A percentile compares a stretch with the other conserved stretches of the same genome.
phyloP scores from a whole-genome alignment of 2,329 filamentous ascomycete species.

The Coniochaeta sp. region DNA sequence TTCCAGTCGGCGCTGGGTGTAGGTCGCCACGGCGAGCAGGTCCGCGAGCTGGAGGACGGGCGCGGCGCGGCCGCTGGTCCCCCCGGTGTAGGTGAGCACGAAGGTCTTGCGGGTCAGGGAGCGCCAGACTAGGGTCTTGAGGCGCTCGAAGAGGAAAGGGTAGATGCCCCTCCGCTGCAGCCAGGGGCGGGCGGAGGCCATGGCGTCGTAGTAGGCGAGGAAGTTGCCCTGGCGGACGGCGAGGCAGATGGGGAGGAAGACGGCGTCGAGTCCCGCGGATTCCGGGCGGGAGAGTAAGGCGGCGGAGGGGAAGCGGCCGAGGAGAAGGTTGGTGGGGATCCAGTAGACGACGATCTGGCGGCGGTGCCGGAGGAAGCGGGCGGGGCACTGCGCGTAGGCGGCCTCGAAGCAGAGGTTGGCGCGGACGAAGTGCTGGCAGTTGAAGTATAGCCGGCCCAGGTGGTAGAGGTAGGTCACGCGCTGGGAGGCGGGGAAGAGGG shows the following conservation, averaged over 20 bases:
- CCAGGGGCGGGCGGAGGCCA: constrained; percentile 61
- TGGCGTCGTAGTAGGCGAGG: constrained; percentile 61
- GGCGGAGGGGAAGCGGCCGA: constrained; percentile 73
- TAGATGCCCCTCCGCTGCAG: constrained; percentile 70
- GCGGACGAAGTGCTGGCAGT: constrained; percentile 74
- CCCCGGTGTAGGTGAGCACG: constrained; percentile 62
- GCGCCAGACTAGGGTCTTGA: constrained; percentile 79
- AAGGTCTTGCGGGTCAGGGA: constrained; percentile 73
- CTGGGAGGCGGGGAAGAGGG: constrained; percentile 76
- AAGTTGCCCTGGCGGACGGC: constrained; percentile 72
- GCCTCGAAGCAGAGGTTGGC: constrained; percentile 69
- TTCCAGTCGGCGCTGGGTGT: constrained; percentile 57
- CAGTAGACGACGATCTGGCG: constrained; percentile 77
- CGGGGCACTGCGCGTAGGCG: constrained; percentile 66
- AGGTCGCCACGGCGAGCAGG: constrained; percentile 55
- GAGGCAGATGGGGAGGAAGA: constrained; percentile 66
- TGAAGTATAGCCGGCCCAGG: constrained; percentile 82
- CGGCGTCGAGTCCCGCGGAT: constrained; percentile 52
- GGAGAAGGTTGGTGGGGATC: constrained; percentile 72
- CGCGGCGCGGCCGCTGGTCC: constrained; percentile 39
- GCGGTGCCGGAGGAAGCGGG: constrained; percentile 62
- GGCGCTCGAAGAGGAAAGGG: constrained; percentile 66
- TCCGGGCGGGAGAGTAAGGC: constrained; percentile 63
- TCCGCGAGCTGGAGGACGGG: constrained; percentile 64
- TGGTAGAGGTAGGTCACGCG: constrained; percentile 93